Evolutionary conservation across 129 eudicot genomes (phyloP), one percentile per base, ranked within the genome.

Genomic region (Escallonia rubra): DNA sequence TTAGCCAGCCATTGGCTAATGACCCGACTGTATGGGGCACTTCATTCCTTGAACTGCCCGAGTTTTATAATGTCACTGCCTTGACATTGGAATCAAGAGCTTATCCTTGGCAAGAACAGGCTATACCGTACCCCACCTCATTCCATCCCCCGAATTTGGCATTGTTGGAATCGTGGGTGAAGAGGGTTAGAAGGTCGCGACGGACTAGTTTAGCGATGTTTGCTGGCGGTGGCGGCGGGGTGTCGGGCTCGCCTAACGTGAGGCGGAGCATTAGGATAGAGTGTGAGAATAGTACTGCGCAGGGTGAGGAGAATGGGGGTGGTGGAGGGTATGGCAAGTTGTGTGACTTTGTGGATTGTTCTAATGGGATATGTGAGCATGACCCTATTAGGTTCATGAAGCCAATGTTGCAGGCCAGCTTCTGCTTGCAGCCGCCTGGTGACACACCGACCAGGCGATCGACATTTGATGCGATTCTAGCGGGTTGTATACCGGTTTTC

Each of bases 401-500:
- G 74, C 98, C 98, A 5, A 93, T 93, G 96, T 67, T 93, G 67
- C 89, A 78, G 53, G 74, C 96, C 0, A 93, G 78, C 11, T 93
- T 93, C 68, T 93, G 98, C 48, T 69, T 93, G 73, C 96, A 93
- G 64, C 96, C 98, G 3, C 98, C 96, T 0, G 90, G 96, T 46
- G 98, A 93, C 16, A 93, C 95, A 2, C 98, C 98, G 3, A 87
- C 96, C 0, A 71, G 96, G 57, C 67, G 95, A 23, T 93, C 96
- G 0, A 84, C 96, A 3, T 93, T 93, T 47, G 98, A 89, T 41
- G 79, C 86, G 12, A 79, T 93, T 5, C 41, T 93, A 1, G 96
- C 96, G 0, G 96, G 98, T 1, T 89, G 98, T 46, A 89, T 93
- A 43, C 98, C 98, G 11, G 98, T 93, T 3, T 93, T 93, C 63